phyloP scores from a whole-genome alignment of 2,329 filamentous ascomycete species.

The Podosphaera leucotricha region DNA sequence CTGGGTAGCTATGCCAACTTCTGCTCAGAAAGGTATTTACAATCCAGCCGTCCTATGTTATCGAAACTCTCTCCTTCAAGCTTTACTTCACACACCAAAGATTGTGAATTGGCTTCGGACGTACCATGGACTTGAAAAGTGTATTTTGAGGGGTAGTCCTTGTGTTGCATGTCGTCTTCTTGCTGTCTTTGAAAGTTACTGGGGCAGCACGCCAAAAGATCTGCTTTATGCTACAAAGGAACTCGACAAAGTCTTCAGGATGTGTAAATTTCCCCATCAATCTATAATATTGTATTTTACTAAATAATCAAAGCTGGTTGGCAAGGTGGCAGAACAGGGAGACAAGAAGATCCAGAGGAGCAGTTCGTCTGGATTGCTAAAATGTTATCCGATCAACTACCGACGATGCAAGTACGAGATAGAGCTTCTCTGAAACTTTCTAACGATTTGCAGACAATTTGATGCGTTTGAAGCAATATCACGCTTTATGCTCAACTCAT shows the following conservation, averaged over 20 bases:
- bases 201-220: slow-evolving; percentile 3
- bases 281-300: slow-evolving; percentile 1
- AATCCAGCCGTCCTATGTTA: slow-evolving; percentile 15
- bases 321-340: slow-evolving; percentile 2
- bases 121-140: neutral
- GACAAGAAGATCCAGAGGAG: slow-evolving; percentile 15
- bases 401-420: slow-evolving; percentile 7
- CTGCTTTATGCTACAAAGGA: slow-evolving; percentile 1
- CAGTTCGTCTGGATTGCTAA: slow-evolving; percentile 11
- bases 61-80: slow-evolving; percentile 15
- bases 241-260: slow-evolving; percentile 4
- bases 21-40: slow-evolving; percentile 11
- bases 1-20: slow-evolving; percentile 7
- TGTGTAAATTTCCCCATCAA: neutral
- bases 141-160: neutral
- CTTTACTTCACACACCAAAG: slow-evolving; percentile 15
- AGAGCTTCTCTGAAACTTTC: neutral
- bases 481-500: slow-evolving; percentile 2
- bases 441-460: neutral
- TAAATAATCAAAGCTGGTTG: neutral
- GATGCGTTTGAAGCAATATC: slow-evolving; percentile 3
- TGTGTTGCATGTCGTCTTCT: slow-evolving; percentile 5
- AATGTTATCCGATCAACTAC: slow-evolving; percentile 11
- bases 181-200: slow-evolving; percentile 5
- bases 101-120: slow-evolving; percentile 12